Percentiles rank a stretch among this genome's conserved stretches.
phyloP scores from a whole-genome alignment of 1,284 basidiomycete species.

The Ganoderma meredithae region DNA sequence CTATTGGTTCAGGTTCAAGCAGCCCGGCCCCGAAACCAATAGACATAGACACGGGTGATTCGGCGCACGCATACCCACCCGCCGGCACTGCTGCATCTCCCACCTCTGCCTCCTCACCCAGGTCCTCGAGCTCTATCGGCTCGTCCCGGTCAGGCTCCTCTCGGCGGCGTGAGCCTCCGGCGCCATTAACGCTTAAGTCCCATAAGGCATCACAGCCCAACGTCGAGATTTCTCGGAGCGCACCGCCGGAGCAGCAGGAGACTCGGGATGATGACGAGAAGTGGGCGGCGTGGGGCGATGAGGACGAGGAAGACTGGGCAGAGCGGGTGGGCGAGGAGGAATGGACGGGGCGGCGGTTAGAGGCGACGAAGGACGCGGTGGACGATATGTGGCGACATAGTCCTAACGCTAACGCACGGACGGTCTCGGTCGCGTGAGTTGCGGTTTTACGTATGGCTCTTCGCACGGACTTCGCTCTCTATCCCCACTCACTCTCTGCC shows the following conservation, averaged over 20 bases:
- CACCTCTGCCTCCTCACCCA: constrained; percentile 49
- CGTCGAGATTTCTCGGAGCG: constrained; percentile 31
- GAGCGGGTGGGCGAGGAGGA: constrained; percentile 55
- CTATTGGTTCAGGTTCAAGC: constrained; percentile 38
- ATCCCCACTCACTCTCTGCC: background rate
- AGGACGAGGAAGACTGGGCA: constrained; percentile 59
- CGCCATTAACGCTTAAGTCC: constrained; percentile 45
- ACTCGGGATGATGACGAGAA: constrained; percentile 41
- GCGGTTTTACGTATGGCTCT: background rate
- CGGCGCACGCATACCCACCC: constrained; percentile 69
- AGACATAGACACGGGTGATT: constrained; percentile 39
- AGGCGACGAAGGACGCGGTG: constrained; percentile 45
- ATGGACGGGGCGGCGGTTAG: constrained; percentile 53
- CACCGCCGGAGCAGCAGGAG: constrained; percentile 21
- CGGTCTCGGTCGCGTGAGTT: constrained; percentile 20
- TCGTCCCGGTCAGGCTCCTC: constrained; percentile 36
- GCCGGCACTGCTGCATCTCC: constrained; percentile 30
- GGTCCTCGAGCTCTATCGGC: constrained; percentile 40
- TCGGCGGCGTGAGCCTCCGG: constrained; percentile 48
- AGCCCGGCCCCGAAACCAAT: constrained; percentile 45
- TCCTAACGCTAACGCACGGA: constrained; percentile 14
- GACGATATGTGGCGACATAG: constrained; percentile 37
- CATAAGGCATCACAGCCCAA: constrained; percentile 33
- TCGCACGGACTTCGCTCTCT: background rate
- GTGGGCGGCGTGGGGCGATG: constrained; percentile 64